These are phyloP conservation scores for Diospyros lotus DNA, from an alignment of 148 eudicot genomes.

Conservation along the genomic window DNA sequence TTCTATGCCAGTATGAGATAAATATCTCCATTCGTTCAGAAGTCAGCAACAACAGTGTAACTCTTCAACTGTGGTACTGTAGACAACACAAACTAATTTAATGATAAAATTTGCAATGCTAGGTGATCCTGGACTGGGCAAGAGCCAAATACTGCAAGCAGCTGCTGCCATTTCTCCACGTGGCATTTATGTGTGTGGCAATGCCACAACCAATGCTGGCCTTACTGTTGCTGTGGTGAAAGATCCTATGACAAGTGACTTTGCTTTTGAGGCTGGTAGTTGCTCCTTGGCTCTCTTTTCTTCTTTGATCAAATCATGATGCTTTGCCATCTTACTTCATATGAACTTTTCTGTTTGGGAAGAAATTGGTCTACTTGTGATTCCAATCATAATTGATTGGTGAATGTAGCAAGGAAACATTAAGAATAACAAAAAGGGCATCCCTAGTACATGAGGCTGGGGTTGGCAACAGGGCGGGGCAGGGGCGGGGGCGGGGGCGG, in stretches of 20 bases:
- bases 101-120: slow-evolving; percentile 9
- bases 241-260: slow-evolving; percentile 91
- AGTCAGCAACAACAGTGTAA: not conserved
- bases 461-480: too few relatives aligned
- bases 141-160: slow-evolving; percentile 97
- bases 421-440: too few relatives aligned
- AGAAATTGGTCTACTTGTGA: not conserved
- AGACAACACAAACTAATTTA: not conserved
- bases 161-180: slow-evolving; percentile 97
- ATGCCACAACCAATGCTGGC: slow-evolving; percentile 97
- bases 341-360: not conserved
- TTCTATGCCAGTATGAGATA: not conserved
- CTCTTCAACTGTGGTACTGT: not conserved
- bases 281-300: slow-evolving; percentile 12
- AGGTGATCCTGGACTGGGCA: slow-evolving; percentile 99
- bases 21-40: slow-evolving; percentile 4
- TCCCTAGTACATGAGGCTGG: not conserved
- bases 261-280: slow-evolving; percentile 97
- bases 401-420: too few relatives aligned
- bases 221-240: slow-evolving; percentile 98
- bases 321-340: not conserved
- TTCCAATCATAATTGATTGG: not conserved
- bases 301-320: not conserved
- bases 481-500: too few relatives aligned
- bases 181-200: slow-evolving; percentile 96